Conservation (phyloP, 495 filamentous ascomycete species). For the Ascodesmis nigricans region DNA sequence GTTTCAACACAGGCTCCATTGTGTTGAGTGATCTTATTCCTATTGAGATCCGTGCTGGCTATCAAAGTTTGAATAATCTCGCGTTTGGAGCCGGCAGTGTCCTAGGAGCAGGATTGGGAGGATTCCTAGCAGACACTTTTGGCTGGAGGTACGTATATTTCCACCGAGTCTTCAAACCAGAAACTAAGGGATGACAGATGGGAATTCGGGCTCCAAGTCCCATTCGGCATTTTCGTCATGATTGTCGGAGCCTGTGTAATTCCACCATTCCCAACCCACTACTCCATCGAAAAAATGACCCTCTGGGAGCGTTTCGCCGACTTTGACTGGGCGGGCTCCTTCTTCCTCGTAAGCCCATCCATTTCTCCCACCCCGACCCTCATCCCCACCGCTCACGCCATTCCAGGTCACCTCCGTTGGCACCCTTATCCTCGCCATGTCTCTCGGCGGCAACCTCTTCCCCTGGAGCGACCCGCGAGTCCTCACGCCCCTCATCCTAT, state of each 20-base stretch:
- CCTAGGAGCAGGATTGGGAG: conserved; percentile 48
- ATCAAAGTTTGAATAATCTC: conserved; percentile 58
- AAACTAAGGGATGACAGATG: conserved; percentile 24
- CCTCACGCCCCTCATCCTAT: conserved; percentile 36
- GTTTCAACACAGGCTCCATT: conserved; percentile 30
- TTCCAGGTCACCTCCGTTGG: conserved; percentile 37
- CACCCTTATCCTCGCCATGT: conserved; percentile 49
- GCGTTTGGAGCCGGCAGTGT: conserved; percentile 29
- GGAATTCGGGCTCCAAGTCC: conserved; percentile 47
- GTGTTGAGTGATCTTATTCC: conserved; percentile 54
- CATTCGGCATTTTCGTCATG: conserved; percentile 38
- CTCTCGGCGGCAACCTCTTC: conserved; percentile 54
- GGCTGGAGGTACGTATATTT: conserved; percentile 22
- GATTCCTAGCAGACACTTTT: conserved; percentile 46
- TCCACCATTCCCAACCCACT: conserved; percentile 37
- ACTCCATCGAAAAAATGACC: conserved; percentile 28
- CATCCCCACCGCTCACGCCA: no score
- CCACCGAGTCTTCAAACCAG: not conserved
- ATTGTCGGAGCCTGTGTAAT: conserved; percentile 33
- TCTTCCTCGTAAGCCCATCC: conserved; percentile 27
- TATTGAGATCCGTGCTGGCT: conserved; percentile 49
- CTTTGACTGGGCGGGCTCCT: conserved; percentile 47
- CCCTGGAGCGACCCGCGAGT: conserved; percentile 53
- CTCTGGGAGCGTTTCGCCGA: conserved; percentile 36
- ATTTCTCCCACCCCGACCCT: no score